A percentile compares a stretch with the other conserved stretches of the same genome.
Conservation (phyloP, 345 rosid species). For the Pseudoturritis turrita region DNA sequence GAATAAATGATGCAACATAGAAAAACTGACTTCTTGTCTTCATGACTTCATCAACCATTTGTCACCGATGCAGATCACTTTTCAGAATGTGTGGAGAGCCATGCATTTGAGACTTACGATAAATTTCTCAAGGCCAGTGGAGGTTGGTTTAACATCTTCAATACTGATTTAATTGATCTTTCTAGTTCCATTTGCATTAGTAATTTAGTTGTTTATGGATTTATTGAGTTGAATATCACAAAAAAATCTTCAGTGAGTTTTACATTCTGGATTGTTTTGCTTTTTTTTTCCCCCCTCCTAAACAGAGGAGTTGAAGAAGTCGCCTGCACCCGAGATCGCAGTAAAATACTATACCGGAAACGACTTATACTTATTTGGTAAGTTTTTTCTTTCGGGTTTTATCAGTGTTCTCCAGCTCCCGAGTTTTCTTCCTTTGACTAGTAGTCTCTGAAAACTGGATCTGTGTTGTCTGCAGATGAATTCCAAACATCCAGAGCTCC, state of each 20-base stretch:
- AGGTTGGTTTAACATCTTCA: slow-evolving; percentile 45
- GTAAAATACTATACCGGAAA: slow-evolving; percentile 83
- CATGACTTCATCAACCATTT: slow-evolving; percentile 5
- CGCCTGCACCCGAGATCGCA: slow-evolving; percentile 92
- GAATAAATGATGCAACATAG: background rate
- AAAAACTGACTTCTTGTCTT: background rate
- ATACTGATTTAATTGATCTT: background rate
- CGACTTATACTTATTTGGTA: slow-evolving; percentile 89
- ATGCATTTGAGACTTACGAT: slow-evolving; percentile 92
- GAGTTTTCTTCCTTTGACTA: background rate
- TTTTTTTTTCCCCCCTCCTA: background rate
- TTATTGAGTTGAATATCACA: background rate
- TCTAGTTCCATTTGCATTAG: background rate
- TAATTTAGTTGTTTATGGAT: background rate
- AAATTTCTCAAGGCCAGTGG: slow-evolving; percentile 81
- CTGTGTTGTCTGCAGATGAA: slow-evolving; percentile 55
- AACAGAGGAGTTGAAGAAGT: slow-evolving; percentile 73
- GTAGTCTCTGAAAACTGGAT: background rate
- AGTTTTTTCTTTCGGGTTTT: slow-evolving; percentile 22
- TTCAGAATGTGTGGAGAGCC: slow-evolving; percentile 92
- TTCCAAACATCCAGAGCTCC: slow-evolving; percentile 90
- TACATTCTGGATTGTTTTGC: background rate
- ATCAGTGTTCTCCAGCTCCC: background rate
- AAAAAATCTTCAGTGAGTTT: background rate
- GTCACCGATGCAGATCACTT: slow-evolving; percentile 67